Conservation (phyloP, 768 basidiomycete genomes). For the Lentinula edodes region DNA sequence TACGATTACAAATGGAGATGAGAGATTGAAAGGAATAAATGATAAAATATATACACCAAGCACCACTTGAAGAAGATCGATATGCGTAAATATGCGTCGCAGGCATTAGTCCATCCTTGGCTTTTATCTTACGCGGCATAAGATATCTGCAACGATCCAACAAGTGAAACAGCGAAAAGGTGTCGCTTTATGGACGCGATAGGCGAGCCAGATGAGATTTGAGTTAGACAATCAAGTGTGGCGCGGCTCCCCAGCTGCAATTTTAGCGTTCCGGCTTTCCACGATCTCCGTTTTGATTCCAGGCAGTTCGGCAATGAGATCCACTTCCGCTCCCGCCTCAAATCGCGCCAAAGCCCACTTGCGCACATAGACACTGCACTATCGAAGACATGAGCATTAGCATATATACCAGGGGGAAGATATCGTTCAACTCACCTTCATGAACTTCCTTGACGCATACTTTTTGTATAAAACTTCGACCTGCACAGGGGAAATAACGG, state of each 20-base stretch:
- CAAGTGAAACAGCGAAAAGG: not conserved
- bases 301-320: not conserved
- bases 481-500: slow-evolving; percentile 62
- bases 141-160: not conserved
- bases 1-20: not conserved
- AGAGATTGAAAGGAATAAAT: not conserved
- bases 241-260: not conserved
- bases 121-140: too few species aligned
- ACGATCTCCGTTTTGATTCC: not conserved
- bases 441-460: slow-evolving; percentile 84
- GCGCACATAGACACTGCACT: slow-evolving; percentile 8
- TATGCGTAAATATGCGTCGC: not conserved
- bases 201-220: not conserved
- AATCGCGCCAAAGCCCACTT: slow-evolving; percentile 5
- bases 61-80: not conserved
- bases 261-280: not conserved
- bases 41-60: slow-evolving; percentile 5
- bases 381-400: not conserved
- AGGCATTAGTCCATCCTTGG: not conserved
- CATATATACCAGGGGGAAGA: not conserved
- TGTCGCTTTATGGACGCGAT: not conserved
- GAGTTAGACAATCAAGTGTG: not conserved
- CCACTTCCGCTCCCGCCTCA: not conserved
- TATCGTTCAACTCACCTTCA: slow-evolving; percentile 53
- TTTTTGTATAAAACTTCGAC: slow-evolving; percentile 92